Conservation (phyloP, 2,329 filamentous ascomycete species). For the Dissoconium aciculare region DNA sequence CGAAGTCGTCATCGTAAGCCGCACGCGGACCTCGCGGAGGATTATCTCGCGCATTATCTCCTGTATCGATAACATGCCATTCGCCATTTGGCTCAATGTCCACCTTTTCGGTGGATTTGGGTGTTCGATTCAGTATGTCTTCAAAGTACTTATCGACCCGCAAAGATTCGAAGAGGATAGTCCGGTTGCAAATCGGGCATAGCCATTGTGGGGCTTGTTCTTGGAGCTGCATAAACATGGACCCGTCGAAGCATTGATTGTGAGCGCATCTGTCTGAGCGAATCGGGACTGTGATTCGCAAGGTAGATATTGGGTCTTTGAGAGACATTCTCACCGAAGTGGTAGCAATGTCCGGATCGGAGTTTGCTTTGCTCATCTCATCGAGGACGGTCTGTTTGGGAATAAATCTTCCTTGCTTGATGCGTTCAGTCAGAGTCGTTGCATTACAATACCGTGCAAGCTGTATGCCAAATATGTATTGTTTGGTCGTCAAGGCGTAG, state of each 20-base stretch:
- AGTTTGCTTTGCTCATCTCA: conserved; percentile 60
- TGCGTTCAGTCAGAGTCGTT: conserved; percentile 51
- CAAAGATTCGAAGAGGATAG: conserved; percentile 63
- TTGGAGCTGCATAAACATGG: conserved; percentile 81
- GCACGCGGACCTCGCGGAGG: conserved; percentile 21
- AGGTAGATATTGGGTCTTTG: conserved; percentile 81
- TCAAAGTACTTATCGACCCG: conserved; percentile 85
- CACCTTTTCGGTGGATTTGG: conserved; percentile 61
- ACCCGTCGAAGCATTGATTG: conserved; percentile 88
- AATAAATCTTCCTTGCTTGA: conserved; percentile 56
- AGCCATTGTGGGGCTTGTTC: conserved; percentile 93
- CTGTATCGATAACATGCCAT: conserved; percentile 46
- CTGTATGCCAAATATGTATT: conserved; percentile 47
- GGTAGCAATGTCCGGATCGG: conserved; percentile 73
- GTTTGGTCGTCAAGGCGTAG: conserved; percentile 80
- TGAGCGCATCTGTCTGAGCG: conserved; percentile 70
- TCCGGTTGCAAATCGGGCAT: conserved; percentile 86
- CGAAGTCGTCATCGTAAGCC: conserved; percentile 26
- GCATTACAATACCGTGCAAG: conserved; percentile 62
- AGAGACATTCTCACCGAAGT: conserved; percentile 80
- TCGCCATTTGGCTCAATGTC: conserved; percentile 75
- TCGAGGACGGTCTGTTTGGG: conserved; percentile 66
- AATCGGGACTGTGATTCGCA: conserved; percentile 65
- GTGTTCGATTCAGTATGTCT: conserved; percentile 66
- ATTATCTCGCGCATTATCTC: conserved; percentile 27